Base-by-base conservation (phyloP, 2,329 filamentous ascomycete genomes). In the Knufia fluminis region DNA sequence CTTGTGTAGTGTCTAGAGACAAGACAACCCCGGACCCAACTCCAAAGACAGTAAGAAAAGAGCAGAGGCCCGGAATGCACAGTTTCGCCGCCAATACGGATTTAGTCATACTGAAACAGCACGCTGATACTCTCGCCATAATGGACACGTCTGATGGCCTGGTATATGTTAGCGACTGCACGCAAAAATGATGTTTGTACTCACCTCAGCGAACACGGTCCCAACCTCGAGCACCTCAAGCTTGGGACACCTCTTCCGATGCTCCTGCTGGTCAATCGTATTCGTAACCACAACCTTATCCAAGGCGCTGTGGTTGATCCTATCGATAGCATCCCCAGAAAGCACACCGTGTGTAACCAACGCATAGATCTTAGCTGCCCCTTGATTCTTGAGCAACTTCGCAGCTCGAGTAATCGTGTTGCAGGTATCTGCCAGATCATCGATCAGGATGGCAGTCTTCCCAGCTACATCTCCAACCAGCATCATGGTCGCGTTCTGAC, bases 91-190 rank as follows among this genome's bases (percentile, higher is more conserved):
- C 14, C 35, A 38, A n/a, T n/a, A n/a, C n/a, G n/a, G n/a, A n/a
- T n/a, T 38, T 16, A 89, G 65, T 87, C 84, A 68, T 87, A 85
- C 64, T 89, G 84, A 69, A 98, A 98, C 46, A 98, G 77, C 53
- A 92, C 87, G 66, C 89, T 95, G 70, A 98, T 95, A 62, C 88
- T 95, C 72, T 98, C 92, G 61, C 92, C 92, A 67, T 97, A 90
- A 69, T 98, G 92, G 52, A 97, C 91, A 55, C 92, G 82, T 55
- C 92, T 85, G 60, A 97, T 96, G 45, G 92, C 81, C 79, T 82
- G 50, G 16, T 58, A 51, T n/a, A 36, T 20, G 35, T 40, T 51
- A 66, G 40, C 23, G 20, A 7, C 3, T 16, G n/a, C 19, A 28
- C 40, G 16, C 26, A 20, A 22, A 28, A 4, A 36, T 14, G 49